phyloP scores from a whole-genome alignment of 345 rosid species.

The Aurinia saxatilis region DNA sequence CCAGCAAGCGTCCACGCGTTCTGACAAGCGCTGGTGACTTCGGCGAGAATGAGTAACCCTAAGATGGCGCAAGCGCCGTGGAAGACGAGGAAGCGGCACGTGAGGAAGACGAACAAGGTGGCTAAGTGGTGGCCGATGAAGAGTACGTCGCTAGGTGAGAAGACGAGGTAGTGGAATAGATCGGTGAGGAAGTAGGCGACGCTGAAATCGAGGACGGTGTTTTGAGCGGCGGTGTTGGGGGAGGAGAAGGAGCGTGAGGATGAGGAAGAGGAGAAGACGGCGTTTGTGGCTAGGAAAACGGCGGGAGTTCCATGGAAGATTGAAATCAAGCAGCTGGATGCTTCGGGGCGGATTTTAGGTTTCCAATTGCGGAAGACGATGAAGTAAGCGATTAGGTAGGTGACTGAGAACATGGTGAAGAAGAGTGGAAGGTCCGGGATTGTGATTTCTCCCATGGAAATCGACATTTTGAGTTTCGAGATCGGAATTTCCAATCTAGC shows the following conservation, averaged over 20 bases:
- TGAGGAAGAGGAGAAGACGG: conserved; percentile 38
- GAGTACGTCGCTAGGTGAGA: conserved; percentile 66
- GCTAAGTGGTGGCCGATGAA: conserved; percentile 89
- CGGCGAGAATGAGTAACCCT: conserved; percentile 61
- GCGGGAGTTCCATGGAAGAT: conserved; percentile 81
- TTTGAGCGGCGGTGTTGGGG: conserved; percentile 45
- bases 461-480: conserved; percentile 32
- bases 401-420: conserved; percentile 45
- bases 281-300: conserved; percentile 49
- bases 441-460: conserved; percentile 14
- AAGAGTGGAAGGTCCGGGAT: conserved; percentile 42
- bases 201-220: conserved; percentile 66
- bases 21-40: conserved; percentile 85
- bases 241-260: conserved; percentile 42
- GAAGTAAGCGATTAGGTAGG: conserved; percentile 50
- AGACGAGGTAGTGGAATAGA: conserved; percentile 70
- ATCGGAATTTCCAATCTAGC: conserved; percentile 23
- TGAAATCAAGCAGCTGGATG: conserved; percentile 76
- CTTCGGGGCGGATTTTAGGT: conserved; percentile 59
- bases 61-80: conserved; percentile 79
- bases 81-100: conserved; percentile 59
- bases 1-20: conserved; percentile 82
- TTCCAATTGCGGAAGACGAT: conserved; percentile 65
- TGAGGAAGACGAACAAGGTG: conserved; percentile 77
- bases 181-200: conserved; percentile 74